Evolutionary conservation across 805 yeast species (phyloP).

Genomic region (Candida xiaguanensis): DNA sequence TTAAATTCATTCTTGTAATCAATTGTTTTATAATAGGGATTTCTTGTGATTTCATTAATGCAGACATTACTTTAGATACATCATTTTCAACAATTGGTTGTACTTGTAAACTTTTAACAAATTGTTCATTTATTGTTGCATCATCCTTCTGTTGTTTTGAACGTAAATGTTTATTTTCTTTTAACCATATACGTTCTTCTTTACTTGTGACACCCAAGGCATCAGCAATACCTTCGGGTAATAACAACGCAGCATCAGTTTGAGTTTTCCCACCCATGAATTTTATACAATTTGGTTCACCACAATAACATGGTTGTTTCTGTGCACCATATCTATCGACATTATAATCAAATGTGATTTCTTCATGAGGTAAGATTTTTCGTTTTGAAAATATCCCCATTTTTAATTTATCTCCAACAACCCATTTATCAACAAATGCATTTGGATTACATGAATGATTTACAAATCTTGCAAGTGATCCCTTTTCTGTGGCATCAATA

Average conservation of each 20-base stretch:
- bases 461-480: slow-evolving; percentile 85
- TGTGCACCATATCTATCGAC: slow-evolving; percentile 96
- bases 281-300: slow-evolving; percentile 87
- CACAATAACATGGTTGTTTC: slow-evolving; percentile 93
- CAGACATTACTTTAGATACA: slow-evolving; percentile 76
- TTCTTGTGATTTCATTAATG: slow-evolving; percentile 75
- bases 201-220: slow-evolving; percentile 74
- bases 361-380: slow-evolving; percentile 72
- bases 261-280: slow-evolving; percentile 96
- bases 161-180: slow-evolving; percentile 49
- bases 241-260: slow-evolving; percentile 79
- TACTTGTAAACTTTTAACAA: slow-evolving; percentile 57
- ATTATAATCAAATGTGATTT: slow-evolving; percentile 86
- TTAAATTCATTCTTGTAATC: slow-evolving; percentile 59
- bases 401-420: slow-evolving; percentile 79
- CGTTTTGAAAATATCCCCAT: slow-evolving; percentile 95
- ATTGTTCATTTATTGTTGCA: slow-evolving; percentile 58
- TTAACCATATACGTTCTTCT: slow-evolving; percentile 70
- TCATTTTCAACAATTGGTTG: slow-evolving; percentile 51
- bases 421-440: slow-evolving; percentile 96
- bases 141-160: slow-evolving; percentile 52
- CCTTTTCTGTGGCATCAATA: slow-evolving; percentile 90
- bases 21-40: slow-evolving; percentile 58
- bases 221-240: slow-evolving; percentile 80
- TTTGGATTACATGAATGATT: slow-evolving; percentile 96